Evolutionary conservation across 208 protist genomes (phyloP).

Genomic region (Leishmania martiniquensis): DNA sequence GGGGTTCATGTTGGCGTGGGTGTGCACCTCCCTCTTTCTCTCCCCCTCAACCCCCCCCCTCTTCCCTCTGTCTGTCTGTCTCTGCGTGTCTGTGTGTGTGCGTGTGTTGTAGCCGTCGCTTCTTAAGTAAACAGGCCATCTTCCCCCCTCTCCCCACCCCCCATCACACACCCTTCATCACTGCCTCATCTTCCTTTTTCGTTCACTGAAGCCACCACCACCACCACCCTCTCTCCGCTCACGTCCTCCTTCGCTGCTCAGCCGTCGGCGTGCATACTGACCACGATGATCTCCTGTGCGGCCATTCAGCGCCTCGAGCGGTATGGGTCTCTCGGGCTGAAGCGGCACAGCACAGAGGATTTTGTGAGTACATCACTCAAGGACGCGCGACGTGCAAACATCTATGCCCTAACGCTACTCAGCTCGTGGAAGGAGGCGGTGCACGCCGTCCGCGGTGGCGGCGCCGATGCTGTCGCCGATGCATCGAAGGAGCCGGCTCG

Average conservation of each 20-base stretch:
- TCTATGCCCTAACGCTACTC: conserved; percentile 85
- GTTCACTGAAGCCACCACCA: neutral
- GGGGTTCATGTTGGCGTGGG: too few relatives aligned
- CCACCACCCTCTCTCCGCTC: neutral
- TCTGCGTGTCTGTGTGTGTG: neutral
- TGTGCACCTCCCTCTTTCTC: neutral
- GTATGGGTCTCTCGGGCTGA: conserved; percentile 82
- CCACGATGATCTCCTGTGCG: conserved; percentile 76
- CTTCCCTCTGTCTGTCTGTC: neutral
- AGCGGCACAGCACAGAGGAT: conserved; percentile 71
- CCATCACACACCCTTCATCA: neutral
- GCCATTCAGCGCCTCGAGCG: conserved; percentile 90
- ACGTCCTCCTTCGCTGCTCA: neutral
- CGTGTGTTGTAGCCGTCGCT: neutral
- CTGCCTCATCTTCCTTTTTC: neutral
- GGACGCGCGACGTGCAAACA: conserved; percentile 67
- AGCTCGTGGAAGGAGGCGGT: conserved; percentile 68
- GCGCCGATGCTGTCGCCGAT: neutral
- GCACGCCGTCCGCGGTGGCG: conserved; percentile 27
- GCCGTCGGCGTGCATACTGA: neutral
- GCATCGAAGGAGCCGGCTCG: conserved; percentile 17
- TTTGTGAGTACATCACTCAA: conserved; percentile 76
- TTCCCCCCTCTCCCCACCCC: neutral
- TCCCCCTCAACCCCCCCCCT: neutral
- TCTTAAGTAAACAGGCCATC: neutral